Evolutionary conservation across 192 early-diverging fungal genomes (phyloP), one percentile per base, ranked within the genome.

Genomic region (Umbelopsis sp.): DNA sequence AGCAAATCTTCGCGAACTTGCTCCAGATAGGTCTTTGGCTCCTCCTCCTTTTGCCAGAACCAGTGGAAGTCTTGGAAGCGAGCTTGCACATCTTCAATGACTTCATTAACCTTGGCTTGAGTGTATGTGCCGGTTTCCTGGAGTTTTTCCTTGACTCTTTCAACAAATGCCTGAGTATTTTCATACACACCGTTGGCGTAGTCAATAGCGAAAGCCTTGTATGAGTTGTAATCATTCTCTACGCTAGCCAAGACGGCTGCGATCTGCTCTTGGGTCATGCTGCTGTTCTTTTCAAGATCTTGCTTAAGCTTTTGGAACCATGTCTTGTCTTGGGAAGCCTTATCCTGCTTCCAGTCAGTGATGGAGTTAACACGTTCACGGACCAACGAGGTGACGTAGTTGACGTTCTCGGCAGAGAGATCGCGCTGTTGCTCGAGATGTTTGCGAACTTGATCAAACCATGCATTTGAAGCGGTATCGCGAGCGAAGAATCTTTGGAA

Each of bases 121-220:
- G 55, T 61, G 25, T 35, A 25, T 15, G 18, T 25, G 13, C 55
- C 55, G 30, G 55, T 61, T 35, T 61, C 13, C 13, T 61, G 55
- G 35, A 61, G 55, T 0, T 61, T 61, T 3, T 61, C 30, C 27
- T 35, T 61, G 4, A 61, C 55, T 16, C 33, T 25, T 33, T 61
- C 27, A 61, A 61, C 55, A n/a, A 61, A 61, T n/a, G 55, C 55
- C 35, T 61, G 55, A 3, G 55, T 61, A 5, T 61, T 61, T 18
- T 61, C 55, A 35, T 61, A 61, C 12, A 61, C 55, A 3, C 55
- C 55, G 33, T 61, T 61, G 27, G 55, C 55, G 35, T 61, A 61
- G 27, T 61, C 55, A 25, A 61, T 61, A 61, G 55, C 55, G 18
- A 61, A 61, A 12, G 67, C 41, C 67, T 69, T 69, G 25, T 69